Evolutionary conservation across 2,329 filamentous ascomycete genomes (phyloP).

Genomic region (Pseudogymnoascus sp.): DNA sequence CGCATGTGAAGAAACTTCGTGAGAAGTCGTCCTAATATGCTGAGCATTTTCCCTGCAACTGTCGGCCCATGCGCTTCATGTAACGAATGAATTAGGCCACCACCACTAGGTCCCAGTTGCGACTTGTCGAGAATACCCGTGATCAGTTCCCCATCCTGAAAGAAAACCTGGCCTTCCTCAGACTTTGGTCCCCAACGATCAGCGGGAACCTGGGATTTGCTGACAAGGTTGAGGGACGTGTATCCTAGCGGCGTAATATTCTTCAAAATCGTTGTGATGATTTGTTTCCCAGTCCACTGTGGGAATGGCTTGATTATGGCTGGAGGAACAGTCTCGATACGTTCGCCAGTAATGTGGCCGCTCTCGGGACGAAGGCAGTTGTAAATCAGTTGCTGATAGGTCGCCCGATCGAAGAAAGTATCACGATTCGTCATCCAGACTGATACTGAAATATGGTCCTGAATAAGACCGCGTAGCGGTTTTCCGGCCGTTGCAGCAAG

Average conservation of each 20-base stretch:
- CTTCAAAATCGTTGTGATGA: constrained; percentile 85
- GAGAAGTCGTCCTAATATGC: constrained; percentile 78
- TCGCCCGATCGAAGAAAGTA: constrained; percentile 76
- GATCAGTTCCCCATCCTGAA: constrained; percentile 81
- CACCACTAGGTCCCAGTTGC: constrained; percentile 80
- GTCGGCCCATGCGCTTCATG: constrained; percentile 90
- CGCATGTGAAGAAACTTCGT: constrained; percentile 89
- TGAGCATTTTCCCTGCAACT: constrained; percentile 77
- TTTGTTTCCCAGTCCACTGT: constrained; percentile 93
- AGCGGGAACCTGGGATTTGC: constrained; percentile 70
- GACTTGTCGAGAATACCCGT: constrained; percentile 92
- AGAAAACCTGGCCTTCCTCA: constrained; percentile 74
- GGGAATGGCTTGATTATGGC: constrained; percentile 72
- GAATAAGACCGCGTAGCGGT: constrained; percentile 88
- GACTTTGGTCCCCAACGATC: constrained; percentile 68
- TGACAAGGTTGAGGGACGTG: constrained; percentile 69
- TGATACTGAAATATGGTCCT: constrained; percentile 95
- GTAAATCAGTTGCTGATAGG: constrained; percentile 94
- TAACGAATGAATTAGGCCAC: constrained; percentile 83
- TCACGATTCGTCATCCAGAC: constrained; percentile 87
- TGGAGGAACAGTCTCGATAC: constrained; percentile 73
- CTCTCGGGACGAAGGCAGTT: constrained; percentile 82
- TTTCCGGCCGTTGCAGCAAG: constrained; percentile 89
- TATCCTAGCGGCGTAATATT: constrained; percentile 78
- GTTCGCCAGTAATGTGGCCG: constrained; percentile 75